Conservation (phyloP, 2,329 filamentous ascomycete genomes). For the Ilyonectria destructans region DNA sequence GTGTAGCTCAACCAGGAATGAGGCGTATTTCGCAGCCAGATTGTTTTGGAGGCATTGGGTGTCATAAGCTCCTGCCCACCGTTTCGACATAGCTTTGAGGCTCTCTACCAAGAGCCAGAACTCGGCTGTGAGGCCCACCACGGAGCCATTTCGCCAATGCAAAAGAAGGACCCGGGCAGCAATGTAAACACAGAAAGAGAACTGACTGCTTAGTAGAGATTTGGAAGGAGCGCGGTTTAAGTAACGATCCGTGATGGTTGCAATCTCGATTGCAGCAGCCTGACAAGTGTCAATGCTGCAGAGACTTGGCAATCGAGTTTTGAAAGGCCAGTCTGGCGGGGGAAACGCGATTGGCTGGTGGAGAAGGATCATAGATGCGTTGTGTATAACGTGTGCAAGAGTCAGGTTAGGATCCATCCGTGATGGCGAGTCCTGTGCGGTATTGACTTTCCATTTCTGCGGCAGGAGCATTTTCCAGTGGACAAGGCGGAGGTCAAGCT, state of each 20-base stretch:
- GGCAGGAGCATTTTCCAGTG: conserved; percentile 49
- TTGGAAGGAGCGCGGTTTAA: conserved; percentile 51
- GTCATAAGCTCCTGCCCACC: conserved; percentile 37
- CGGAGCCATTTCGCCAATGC: conserved; percentile 48
- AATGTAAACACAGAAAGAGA: conserved; percentile 62
- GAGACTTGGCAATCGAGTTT: conserved; percentile 57
- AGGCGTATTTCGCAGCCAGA: conserved; percentile 17
- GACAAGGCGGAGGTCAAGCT: conserved; percentile 61
- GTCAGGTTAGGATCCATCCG: conserved; percentile 65
- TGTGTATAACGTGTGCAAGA: conserved; percentile 64
- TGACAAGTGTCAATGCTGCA: conserved; percentile 63
- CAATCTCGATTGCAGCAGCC: conserved; percentile 60
- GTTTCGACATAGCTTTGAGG: conserved; percentile 42
- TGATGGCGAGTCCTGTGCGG: conserved; percentile 25
- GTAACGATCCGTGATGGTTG: conserved; percentile 61
- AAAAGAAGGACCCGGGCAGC: conserved; percentile 58
- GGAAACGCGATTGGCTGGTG: conserved; percentile 64
- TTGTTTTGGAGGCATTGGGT: conserved; percentile 11
- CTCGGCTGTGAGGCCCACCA: conserved; percentile 39
- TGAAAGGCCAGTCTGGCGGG: conserved; percentile 51
- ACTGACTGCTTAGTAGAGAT: conserved; percentile 54
- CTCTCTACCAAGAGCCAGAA: conserved; percentile 46
- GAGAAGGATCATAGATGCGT: conserved; percentile 63
- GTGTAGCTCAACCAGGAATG: conserved; percentile 16
- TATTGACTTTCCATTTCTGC: conserved; percentile 43